Conservation (phyloP, 768 basidiomycete species). For the Daedaleopsis nitida region DNA sequence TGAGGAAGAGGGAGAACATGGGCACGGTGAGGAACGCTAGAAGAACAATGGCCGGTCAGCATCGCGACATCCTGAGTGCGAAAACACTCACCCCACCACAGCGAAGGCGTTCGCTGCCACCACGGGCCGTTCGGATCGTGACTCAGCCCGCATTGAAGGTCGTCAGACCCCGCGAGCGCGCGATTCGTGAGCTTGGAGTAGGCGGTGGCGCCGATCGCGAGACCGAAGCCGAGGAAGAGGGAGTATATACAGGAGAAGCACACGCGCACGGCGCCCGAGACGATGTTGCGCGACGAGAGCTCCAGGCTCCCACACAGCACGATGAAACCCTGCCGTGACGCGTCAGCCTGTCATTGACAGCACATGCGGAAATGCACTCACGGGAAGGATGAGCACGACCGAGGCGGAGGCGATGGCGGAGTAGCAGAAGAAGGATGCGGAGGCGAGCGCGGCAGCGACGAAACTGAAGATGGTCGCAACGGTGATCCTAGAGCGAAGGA, state of each 20-base stretch:
- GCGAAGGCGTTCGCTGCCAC: conserved; percentile 71
- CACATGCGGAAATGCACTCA: conserved; percentile 32
- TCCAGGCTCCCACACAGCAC: conserved; percentile 77
- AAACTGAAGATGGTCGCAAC: conserved; percentile 82
- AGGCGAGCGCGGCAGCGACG: conserved; percentile 63
- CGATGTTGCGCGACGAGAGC: conserved; percentile 77
- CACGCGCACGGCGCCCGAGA: conserved; percentile 81
- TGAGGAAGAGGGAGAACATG: conserved; percentile 64
- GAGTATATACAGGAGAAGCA: conserved; percentile 82
- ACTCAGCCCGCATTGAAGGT: conserved; percentile 59
- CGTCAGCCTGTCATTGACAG: not conserved
- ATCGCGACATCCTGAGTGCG: not conserved
- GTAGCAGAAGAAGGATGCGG: conserved; percentile 72
- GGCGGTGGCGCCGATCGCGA: conserved; percentile 75
- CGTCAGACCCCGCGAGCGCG: conserved; percentile 50
- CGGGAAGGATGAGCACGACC: conserved; percentile 80
- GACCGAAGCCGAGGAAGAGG: conserved; percentile 75
- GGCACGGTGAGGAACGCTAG: conserved; percentile 73
- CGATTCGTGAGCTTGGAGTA: conserved; percentile 58
- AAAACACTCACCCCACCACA: conserved; percentile 63
- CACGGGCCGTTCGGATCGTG: conserved; percentile 64
- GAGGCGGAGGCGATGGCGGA: conserved; percentile 77
- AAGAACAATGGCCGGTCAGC: not conserved
- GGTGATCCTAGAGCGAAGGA: conserved; percentile 55
- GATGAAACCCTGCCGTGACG: conserved; percentile 52